Evolutionary conservation across 768 basidiomycete genomes (phyloP), one percentile per base, ranked within the genome.

Genomic region (Suillus placidus): DNA sequence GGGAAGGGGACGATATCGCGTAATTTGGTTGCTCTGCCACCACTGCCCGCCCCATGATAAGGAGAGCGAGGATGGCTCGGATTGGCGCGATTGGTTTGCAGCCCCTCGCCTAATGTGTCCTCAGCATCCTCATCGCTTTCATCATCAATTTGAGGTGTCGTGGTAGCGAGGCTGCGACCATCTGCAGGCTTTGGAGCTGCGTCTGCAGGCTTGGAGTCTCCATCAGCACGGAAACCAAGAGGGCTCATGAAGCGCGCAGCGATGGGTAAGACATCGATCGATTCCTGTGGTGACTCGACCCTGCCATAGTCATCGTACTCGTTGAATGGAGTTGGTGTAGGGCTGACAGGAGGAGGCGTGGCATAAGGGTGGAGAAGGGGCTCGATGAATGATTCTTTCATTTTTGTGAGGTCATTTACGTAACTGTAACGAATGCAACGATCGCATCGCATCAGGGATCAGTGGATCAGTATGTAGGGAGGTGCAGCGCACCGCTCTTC

Each of bases 381-480:
- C 67, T 92, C 90, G 71, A 95, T 93, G 72, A 97, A 97, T 0
- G 92, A 95, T 69, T 95, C 93, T 80, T 94, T 95, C 87, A 98
- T 90, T 79, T 91, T 93, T 71, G 88, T 78, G 12, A 98, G 85
- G 71, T 98, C 96, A 71, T 86, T 86, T 42, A 98, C 94, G 74
- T 98, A 98, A 87, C 95, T 97, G 74, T 2, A 60, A 65, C 40
- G 37, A 62, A 55, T 34, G 18, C 26, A 32, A 42, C 40, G 58
- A 60, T 61, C 34, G 34, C 20, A 60, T 61, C 32, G 35, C 20
- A 60, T n/a, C 18, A 65, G 63, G 63, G 32, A 45, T 47, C 23
- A 40, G 42, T 45, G 34, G 55, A 60, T 68, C 43, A 56, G 56
- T n/a, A 4, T 32, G 47, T 37, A 4, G 47, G 35, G 66, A 67